phyloP scores from a whole-genome alignment of 139 green algal genomes.

The Cymbomonas tetramitiformis region DNA sequence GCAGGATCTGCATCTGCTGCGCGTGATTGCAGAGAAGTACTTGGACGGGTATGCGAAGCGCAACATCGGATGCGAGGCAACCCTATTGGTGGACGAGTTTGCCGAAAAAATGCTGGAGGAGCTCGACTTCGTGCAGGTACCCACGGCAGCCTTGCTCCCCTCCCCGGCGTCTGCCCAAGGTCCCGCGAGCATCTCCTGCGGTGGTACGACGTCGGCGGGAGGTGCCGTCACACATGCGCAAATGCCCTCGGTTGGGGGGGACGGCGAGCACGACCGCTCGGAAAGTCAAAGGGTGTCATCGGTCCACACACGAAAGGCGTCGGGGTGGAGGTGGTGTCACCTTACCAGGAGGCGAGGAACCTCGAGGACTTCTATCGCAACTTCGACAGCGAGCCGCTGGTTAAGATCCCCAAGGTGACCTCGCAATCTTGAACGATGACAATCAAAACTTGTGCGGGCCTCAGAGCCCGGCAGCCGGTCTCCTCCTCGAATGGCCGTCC shows the following conservation, averaged over 20 bases:
- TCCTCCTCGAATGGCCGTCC: no score
- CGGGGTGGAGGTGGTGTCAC: no score
- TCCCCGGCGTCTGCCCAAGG: no score
- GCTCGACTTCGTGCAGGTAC: constrained; percentile 86
- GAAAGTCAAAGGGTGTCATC: no score
- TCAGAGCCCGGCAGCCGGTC: no score
- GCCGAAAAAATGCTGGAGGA: constrained; percentile 91
- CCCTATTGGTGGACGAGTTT: constrained; percentile 94
- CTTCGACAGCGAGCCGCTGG: constrained; percentile 59
- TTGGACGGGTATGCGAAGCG: constrained; percentile 38
- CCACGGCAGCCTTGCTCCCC: no score
- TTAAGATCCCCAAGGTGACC: constrained; percentile 89
- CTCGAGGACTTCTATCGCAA: constrained; percentile 72
- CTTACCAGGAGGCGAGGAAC: constrained; percentile 68
- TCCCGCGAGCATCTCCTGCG: no score
- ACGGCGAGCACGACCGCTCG: neutral
- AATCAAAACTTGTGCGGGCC: no score
- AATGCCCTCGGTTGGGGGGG: neutral
- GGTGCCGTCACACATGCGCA: neutral
- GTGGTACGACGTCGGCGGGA: no score
- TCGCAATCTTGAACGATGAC: no score
- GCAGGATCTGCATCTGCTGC: constrained; percentile 82
- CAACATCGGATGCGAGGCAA: constrained; percentile 70
- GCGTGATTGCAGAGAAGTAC: constrained; percentile 36
- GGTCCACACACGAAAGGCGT: no score